Percentiles rank a stretch among this genome's conserved stretches.
These are phyloP conservation scores for Hygrophorus russula DNA, from an alignment of 768 basidiomycete species.

Conservation along the genomic window DNA sequence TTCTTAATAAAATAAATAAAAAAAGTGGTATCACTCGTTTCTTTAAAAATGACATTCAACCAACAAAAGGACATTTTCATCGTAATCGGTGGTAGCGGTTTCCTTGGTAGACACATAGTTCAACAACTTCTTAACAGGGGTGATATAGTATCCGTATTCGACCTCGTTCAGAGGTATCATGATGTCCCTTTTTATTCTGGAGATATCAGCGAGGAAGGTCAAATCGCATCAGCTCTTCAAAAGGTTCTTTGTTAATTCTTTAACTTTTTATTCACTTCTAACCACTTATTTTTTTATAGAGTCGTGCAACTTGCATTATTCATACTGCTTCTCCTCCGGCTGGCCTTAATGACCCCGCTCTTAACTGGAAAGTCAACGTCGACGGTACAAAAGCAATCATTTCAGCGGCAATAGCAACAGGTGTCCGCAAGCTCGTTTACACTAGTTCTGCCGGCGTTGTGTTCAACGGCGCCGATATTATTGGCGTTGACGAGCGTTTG, in stretches of 20 bases:
- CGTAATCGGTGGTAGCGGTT: constrained; percentile 92
- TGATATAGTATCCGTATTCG: constrained; percentile 77
- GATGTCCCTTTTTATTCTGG: constrained; percentile 83
- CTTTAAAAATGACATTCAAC: constrained; percentile 4
- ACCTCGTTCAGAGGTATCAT: constrained; percentile 85
- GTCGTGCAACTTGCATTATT: constrained; percentile 81
- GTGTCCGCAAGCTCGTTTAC: constrained; percentile 83
- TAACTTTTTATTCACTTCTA: neutral
- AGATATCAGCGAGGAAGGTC: constrained; percentile 72
- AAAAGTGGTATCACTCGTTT: no score
- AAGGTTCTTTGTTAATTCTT: constrained; percentile 33
- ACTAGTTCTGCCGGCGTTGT: constrained; percentile 90
- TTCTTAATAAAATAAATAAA: no score
- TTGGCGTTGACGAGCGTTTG: constrained; percentile 82
- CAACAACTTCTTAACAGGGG: constrained; percentile 70
- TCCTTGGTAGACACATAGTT: constrained; percentile 86
- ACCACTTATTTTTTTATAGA: constrained; percentile 26
- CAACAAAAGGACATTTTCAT: constrained; percentile 55
- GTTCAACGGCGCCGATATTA: constrained; percentile 72
- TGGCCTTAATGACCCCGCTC: constrained; percentile 44
- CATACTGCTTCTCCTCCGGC: constrained; percentile 88
- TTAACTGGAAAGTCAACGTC: constrained; percentile 92
- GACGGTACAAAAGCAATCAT: constrained; percentile 83
- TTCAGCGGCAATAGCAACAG: constrained; percentile 59
- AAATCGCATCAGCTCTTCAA: constrained; percentile 60